Evolutionary conservation across 148 eudicot genomes (phyloP).

Genomic region (Nepenthes mirabilis): DNA sequence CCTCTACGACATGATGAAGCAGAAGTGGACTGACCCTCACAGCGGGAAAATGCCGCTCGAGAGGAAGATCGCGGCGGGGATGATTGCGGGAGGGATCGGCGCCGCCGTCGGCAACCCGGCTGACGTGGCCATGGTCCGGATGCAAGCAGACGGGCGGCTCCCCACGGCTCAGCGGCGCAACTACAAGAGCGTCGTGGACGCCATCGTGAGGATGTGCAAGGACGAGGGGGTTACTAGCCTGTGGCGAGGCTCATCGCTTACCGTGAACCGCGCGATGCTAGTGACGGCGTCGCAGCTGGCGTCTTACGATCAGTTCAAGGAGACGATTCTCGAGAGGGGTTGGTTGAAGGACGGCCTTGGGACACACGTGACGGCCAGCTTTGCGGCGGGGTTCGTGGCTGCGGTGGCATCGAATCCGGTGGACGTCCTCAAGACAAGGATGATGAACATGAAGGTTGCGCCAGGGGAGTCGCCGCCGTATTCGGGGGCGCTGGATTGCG

Average conservation of each 20-base stretch:
- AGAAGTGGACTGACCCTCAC: slow-evolving; percentile 26
- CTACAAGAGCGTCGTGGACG: slow-evolving; percentile 31
- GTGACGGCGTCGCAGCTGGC: slow-evolving; percentile 46
- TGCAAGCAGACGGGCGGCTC: slow-evolving; percentile 52
- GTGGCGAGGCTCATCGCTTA: slow-evolving; percentile 45
- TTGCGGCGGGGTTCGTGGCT: slow-evolving; percentile 43
- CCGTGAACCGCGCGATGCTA: slow-evolving; percentile 53
- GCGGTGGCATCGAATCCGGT: slow-evolving; percentile 41
- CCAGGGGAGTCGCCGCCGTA: slow-evolving; percentile 23
- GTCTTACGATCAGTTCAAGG: slow-evolving; percentile 42
- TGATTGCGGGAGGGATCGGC: slow-evolving; percentile 34
- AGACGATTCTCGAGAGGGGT: slow-evolving; percentile 22
- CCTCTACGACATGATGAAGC: slow-evolving; percentile 29
- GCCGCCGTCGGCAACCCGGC: slow-evolving; percentile 51
- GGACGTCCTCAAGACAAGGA: slow-evolving; percentile 40
- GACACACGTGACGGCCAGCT: slow-evolving; percentile 39
- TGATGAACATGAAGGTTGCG: slow-evolving; percentile 47
- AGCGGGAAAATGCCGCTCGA: slow-evolving; percentile 18
- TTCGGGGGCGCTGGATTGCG: slow-evolving; percentile 34
- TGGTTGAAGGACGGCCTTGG: slow-evolving; percentile 39
- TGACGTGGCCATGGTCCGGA: slow-evolving; percentile 45
- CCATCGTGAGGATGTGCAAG: slow-evolving; percentile 21
- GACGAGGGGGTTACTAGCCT: slow-evolving; percentile 32
- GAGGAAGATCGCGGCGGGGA: slow-evolving; percentile 29
- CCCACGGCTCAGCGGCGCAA: slow-evolving; percentile 26